Evolutionary conservation across 2,329 filamentous ascomycete genomes (phyloP), one percentile per base, ranked within the genome.

Genomic region (Fusarium napiforme): DNA sequence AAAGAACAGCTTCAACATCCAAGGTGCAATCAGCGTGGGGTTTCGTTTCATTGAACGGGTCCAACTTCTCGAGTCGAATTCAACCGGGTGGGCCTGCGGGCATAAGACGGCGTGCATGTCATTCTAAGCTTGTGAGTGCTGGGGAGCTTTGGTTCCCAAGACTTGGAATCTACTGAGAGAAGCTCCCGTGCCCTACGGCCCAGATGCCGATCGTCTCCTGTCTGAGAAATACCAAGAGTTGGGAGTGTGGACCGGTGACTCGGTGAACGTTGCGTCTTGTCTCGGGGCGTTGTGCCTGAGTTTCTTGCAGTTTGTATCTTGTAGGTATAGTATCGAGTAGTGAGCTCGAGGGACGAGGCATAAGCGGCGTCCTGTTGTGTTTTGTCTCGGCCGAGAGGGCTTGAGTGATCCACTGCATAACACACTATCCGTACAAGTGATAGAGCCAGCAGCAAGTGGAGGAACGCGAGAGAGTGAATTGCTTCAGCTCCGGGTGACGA

Each of bases 121-220:
- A 73, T 71, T 39, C 64, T 59, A 53, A 57, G 70, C 43, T 57
- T 59, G 45, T 67, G 66, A 64, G 43, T 69, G 66, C 66, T 34
- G 40, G 56, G 50, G 45, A 49, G 49, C 49, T 69, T 57, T 43
- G 37, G 49, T 53, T 73, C 70, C 40, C 45, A 62, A 49, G 56
- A 60, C 39, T 36, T 62, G 59, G 50, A 40, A 46, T 53, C 63
- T 36, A 40, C 56, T 56, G 50, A 52, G 47, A 23, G 58, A 60
- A 60, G 57, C 52, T 61, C 42, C 62, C 37, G 10, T 26, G 46
- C 62, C 50, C 40, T 32, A n/a, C 46, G 60, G 58, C 45, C 36
- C 42, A 71, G 47, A 60, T 71, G 74, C 63, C 65, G 74, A 75
- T 75, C 74, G 60, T 75, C 42, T 42, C 74, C 71, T 56, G 53